Base-by-base conservation (phyloP, 768 basidiomycete genomes). In the Calocera viscosa region DNA sequence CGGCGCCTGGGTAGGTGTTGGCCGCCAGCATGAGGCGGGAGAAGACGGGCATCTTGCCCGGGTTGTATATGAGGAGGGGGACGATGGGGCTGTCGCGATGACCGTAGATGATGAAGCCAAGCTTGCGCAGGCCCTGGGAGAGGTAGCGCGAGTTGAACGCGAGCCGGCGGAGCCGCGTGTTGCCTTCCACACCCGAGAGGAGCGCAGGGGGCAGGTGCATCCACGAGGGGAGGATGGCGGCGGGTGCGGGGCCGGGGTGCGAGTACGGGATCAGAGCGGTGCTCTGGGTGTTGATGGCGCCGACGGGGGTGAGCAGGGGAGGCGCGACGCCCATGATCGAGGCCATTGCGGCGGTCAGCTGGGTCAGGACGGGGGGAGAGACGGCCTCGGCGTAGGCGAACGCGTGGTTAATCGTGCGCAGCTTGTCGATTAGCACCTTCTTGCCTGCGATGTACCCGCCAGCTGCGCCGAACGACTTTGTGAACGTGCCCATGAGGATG, bases 401-500 rank as follows among this genome's bases (percentile, higher is more conserved):
- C 0, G 91, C 84, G 74, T 95, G 87, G 1, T 90, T 90, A 53
- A 84, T 82, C 26, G 93, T 72, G 16, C 94, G 90, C 8, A 99
- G 82, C 3, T 86, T 81, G 70, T 92, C 87, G 70, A 98, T 88
- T 68, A 95, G 79, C 1, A 79, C 75, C 72, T 91, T 94, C 71
- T 78, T 85, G 7, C 94, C 94, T 2, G 94, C 83, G 69, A 99
- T 87, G 77, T 98, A 98, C 1, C 96, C 95, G 53, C 95, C 95
- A 0, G 94, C 89, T 0, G 93, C 90, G 66, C 91, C 92, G 72
- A 94, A 94, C 0, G 90, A 91, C 76, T 91, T 92, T 28, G 95
- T 99, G 76, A 99, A 96, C 0, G 96, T 99, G 63, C 96, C 96
- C 96, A 99, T 99, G 69, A 96, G 84, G 69, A 99, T 82, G 73